Evolutionary conservation across 805 yeast genomes (phyloP).

Genomic region (Candida morakotiae): DNA sequence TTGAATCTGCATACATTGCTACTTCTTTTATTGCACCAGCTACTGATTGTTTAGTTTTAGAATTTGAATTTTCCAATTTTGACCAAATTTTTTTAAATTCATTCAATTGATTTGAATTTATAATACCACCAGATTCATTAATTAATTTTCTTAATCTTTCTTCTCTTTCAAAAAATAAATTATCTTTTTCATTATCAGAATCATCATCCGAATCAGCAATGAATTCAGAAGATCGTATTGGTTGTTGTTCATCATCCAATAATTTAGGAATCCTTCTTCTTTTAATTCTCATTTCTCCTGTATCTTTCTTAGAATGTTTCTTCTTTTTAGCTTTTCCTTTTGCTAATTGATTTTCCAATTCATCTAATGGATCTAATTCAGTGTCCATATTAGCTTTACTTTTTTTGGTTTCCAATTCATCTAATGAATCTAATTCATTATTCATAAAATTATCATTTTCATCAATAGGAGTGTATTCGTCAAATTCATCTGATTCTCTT

Average conservation of each 20-base stretch:
- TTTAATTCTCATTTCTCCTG: conserved; percentile 1
- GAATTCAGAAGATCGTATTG: conserved; percentile 46
- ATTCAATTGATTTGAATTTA: conserved; percentile 26
- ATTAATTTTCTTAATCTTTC: conserved; percentile 40
- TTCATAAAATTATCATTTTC: conserved; percentile 13
- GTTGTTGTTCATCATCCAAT: conserved; percentile 21
- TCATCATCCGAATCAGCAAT: conserved; percentile 63
- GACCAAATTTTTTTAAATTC: conserved; percentile 32
- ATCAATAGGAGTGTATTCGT: conserved; percentile 25
- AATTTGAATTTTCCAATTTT: conserved; percentile 13
- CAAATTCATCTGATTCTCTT: conserved; percentile 26
- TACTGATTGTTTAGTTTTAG: conserved; percentile 10
- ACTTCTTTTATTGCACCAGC: conserved; percentile 15
- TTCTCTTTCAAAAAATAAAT: conserved; percentile 54
- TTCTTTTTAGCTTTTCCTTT: conserved; percentile 25
- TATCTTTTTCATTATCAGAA: conserved; percentile 52
- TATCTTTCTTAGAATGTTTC: not conserved
- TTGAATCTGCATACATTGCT: conserved; percentile 13
- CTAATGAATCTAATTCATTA: conserved; percentile 12
- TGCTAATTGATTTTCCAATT: conserved; percentile 24
- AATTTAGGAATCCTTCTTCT: conserved; percentile 16
- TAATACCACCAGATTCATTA: conserved; percentile 33
- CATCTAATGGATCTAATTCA: conserved; percentile 34
- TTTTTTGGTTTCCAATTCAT: no score
- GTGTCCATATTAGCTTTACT: no score